Conservation (phyloP, 306 rosid genomes). For the Quercus glauca region DNA sequence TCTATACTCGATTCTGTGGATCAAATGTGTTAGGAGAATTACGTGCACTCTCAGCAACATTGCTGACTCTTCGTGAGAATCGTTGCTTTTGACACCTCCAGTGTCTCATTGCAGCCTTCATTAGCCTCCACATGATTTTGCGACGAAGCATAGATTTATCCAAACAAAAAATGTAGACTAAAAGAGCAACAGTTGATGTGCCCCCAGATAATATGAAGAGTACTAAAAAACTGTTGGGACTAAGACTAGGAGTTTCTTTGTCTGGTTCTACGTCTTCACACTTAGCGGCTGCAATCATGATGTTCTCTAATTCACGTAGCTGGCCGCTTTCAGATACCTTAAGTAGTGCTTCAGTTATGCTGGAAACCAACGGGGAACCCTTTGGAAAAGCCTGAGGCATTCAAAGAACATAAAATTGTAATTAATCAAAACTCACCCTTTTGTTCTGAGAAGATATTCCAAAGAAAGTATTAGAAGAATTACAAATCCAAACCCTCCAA, state of each 20-base stretch:
- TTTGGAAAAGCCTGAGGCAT: slow-evolving; percentile 40
- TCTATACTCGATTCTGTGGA: too few species aligned
- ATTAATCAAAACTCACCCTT: too few species aligned
- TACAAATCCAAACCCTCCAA: slow-evolving; percentile 52
- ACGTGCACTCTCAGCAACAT: neutral
- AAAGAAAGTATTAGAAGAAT: neutral
- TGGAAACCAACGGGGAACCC: slow-evolving; percentile 31
- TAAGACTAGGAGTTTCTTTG: slow-evolving; percentile 27
- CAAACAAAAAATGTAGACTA: slow-evolving; percentile 18
- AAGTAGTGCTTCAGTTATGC: slow-evolving; percentile 34
- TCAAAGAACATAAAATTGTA: neutral
- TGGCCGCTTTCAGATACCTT: slow-evolving; percentile 32
- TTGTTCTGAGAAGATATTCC: neutral
- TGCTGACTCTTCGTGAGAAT: slow-evolving; percentile 27
- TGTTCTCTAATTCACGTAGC: slow-evolving; percentile 25
- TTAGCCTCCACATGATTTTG: slow-evolving; percentile 17
- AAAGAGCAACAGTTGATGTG: slow-evolving; percentile 43
- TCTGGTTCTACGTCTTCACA: slow-evolving; percentile 21
- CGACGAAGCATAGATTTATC: neutral
- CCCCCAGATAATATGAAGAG: slow-evolving; percentile 36
- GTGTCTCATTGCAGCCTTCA: slow-evolving; percentile 18
- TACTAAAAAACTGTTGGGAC: slow-evolving; percentile 39
- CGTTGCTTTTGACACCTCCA: slow-evolving; percentile 22
- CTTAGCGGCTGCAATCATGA: slow-evolving; percentile 34
- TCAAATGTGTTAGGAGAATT: neutral